Evolutionary conservation across 441 rosid species (phyloP).

Genomic region (Syzygium syzygioides): DNA sequence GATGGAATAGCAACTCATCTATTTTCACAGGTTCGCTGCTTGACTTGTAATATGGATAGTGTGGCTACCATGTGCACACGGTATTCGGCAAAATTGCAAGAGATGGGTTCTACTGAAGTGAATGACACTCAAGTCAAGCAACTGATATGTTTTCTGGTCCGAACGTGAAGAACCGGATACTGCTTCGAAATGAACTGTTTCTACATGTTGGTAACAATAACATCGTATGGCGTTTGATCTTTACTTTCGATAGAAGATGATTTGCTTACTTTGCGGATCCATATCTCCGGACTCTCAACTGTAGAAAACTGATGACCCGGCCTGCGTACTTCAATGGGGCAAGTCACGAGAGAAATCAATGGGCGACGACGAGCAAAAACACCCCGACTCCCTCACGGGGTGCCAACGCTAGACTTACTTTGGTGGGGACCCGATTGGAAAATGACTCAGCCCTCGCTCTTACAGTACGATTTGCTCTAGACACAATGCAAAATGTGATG

Average conservation of each 20-base stretch:
- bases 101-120: not conserved
- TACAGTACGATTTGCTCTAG: not conserved
- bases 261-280: too few relatives aligned
- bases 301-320: not conserved
- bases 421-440: not conserved
- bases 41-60: not conserved
- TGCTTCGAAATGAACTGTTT: not conserved
- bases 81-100: not conserved
- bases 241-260: too few relatives aligned
- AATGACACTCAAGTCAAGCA: not conserved
- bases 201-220: not conserved
- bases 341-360: not conserved
- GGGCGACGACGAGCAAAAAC: not conserved
- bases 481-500: slow-evolving; percentile 16
- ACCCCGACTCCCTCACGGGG: not conserved
- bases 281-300: not conserved
- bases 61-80: not conserved
- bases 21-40: not conserved
- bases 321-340: not conserved
- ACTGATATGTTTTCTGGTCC: not conserved
- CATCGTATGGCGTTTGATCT: too few relatives aligned
- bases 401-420: not conserved
- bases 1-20: not conserved
- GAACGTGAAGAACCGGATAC: not conserved
- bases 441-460: not conserved